phyloP scores from a whole-genome alignment of 2,329 filamentous ascomycete species.

The Gnomoniopsis sp. region DNA sequence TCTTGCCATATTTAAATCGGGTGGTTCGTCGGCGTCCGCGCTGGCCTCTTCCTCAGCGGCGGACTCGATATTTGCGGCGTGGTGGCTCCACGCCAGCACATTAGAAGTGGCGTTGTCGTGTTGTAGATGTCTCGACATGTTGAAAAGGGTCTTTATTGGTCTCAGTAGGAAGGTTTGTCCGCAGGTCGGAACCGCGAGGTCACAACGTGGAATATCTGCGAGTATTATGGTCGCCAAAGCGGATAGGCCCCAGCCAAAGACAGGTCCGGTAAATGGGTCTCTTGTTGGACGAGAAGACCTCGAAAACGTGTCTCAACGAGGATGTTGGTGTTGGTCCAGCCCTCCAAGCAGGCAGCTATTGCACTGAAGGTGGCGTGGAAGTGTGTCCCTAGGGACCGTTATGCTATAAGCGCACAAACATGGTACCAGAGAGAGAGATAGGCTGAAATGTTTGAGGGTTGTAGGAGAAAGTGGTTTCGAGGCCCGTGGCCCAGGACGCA shows the following conservation, averaged over 20 bases:
- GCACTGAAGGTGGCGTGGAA: slow-evolving; percentile 19
- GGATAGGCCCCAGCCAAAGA: slow-evolving; percentile 4
- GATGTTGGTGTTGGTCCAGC: slow-evolving; percentile 8
- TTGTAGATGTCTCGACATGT: slow-evolving; percentile 28
- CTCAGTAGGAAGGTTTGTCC: background rate
- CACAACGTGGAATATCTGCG: slow-evolving; percentile 9
- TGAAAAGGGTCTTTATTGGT: slow-evolving; percentile 11
- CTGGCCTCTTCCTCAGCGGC: slow-evolving; percentile 58
- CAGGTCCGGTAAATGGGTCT: slow-evolving; percentile 10
- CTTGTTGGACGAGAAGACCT: background rate
- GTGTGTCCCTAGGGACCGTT: slow-evolving; percentile 44
- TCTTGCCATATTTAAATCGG: slow-evolving; percentile 51
- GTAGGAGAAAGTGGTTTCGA: slow-evolving; percentile 9
- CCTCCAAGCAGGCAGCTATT: slow-evolving; percentile 14
- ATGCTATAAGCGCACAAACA: slow-evolving; percentile 30
- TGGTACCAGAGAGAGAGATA: slow-evolving; percentile 20
- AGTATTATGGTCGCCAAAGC: slow-evolving; percentile 6
- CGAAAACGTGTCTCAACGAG: slow-evolving; percentile 5
- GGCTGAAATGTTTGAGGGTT: slow-evolving; percentile 9
- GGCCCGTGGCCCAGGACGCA: slow-evolving; percentile 10
- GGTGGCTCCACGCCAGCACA: slow-evolving; percentile 43
- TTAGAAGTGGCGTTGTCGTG: slow-evolving; percentile 37
- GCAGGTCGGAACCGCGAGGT: slow-evolving; percentile 6
- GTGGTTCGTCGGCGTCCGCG: slow-evolving; percentile 84
- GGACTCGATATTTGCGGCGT: slow-evolving; percentile 39